These are phyloP conservation scores for Chrysosporium keratinophilum DNA, from an alignment of 2,329 filamentous ascomycete species.

Conservation along the genomic window DNA sequence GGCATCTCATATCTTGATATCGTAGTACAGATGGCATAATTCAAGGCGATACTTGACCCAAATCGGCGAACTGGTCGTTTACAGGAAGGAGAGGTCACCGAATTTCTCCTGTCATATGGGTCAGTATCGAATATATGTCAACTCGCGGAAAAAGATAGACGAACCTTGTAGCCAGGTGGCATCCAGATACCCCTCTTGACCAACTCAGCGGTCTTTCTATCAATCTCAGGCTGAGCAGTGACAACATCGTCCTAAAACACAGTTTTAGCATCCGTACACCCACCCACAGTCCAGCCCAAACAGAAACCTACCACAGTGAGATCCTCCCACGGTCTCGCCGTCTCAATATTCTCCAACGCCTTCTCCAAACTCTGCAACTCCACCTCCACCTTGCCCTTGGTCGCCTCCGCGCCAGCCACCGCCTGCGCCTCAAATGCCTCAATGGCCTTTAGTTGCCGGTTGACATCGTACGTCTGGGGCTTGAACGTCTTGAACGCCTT, in stretches of 20 bases:
- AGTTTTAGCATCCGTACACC: constrained; percentile 4
- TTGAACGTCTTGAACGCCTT: constrained; percentile 86
- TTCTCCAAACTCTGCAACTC: constrained; percentile 90
- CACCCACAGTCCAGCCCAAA: neutral
- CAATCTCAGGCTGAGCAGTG: constrained; percentile 87
- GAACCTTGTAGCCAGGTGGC: constrained; percentile 97
- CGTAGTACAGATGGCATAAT: neutral
- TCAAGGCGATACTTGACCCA: neutral
- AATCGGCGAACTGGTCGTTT: constrained; percentile 38
- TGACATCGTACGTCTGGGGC: constrained; percentile 84
- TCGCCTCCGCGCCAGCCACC: constrained; percentile 90
- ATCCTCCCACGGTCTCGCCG: constrained; percentile 88
- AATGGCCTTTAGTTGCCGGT: constrained; percentile 92
- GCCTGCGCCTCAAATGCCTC: constrained; percentile 96
- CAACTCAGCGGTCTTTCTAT: constrained; percentile 89
- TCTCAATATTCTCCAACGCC: constrained; percentile 95
- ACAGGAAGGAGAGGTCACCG: constrained; percentile 89
- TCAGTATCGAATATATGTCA: neutral
- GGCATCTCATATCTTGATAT: neutral
- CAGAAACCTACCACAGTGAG: constrained; percentile 76
- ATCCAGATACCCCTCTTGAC: constrained; percentile 97
- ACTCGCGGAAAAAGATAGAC: constrained; percentile 25
- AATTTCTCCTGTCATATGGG: constrained; percentile 72
- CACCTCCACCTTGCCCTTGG: constrained; percentile 89
- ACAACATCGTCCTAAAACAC: constrained; percentile 77